A percentile compares a stretch with the other conserved stretches of the same genome.
Evolutionary conservation across 164 flowering plant species (phyloP).

Genomic region (Vitis vinifera): DNA sequence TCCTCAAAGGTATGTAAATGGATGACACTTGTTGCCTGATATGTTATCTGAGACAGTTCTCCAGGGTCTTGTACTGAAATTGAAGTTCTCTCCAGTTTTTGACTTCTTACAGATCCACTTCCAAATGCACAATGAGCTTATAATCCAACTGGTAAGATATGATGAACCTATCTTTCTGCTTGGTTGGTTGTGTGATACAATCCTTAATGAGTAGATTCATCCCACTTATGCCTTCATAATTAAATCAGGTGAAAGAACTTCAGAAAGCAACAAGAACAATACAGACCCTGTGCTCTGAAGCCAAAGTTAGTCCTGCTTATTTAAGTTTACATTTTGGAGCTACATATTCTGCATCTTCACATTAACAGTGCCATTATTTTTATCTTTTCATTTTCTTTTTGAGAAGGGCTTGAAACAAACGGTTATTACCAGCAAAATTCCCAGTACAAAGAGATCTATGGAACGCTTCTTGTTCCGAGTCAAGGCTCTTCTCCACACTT

Average conservation of each 20-base stretch:
- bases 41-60: conserved; percentile 1
- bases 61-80: conserved; percentile 18
- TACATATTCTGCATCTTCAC: not conserved
- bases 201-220: not conserved
- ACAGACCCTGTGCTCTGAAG: conserved; percentile 87
- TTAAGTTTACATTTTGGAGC: not conserved
- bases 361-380: not conserved
- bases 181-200: not conserved
- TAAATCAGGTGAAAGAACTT: conserved; percentile 66
- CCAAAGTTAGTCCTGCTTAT: conserved; percentile 54
- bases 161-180: conserved; percentile 3
- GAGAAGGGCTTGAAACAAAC: conserved; percentile 69
- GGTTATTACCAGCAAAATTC: conserved; percentile 70
- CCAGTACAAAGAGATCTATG: conserved; percentile 81
- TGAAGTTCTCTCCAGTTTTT: conserved; percentile 53
- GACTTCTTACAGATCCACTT: conserved; percentile 65
- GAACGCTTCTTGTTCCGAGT: conserved; percentile 83
- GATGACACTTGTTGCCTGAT: not conserved
- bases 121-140: conserved; percentile 43
- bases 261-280: conserved; percentile 90
- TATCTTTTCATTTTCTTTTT: not conserved
- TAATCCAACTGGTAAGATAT: conserved; percentile 58
- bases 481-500: conserved; percentile 71
- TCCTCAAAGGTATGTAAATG: conserved; percentile 63
- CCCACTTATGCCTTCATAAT: conserved; percentile 6